These are phyloP conservation scores for Fusarium sp. DNA, from an alignment of 2,329 filamentous ascomycete species.

Conservation along the genomic window DNA sequence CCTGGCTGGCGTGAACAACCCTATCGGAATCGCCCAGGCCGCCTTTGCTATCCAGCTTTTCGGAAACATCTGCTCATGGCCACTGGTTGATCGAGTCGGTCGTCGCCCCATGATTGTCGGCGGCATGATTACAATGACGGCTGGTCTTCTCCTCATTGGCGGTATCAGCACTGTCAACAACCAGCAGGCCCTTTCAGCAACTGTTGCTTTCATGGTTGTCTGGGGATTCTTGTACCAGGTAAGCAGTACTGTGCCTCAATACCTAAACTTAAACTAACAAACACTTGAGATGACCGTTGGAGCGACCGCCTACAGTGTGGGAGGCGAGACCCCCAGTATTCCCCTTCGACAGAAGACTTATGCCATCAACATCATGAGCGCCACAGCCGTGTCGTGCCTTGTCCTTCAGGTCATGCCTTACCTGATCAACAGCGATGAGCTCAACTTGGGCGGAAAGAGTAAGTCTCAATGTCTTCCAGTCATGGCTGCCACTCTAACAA, in stretches of 20 bases:
- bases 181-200: slow-evolving; percentile 32
- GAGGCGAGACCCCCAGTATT: slow-evolving; percentile 43
- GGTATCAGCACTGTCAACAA: slow-evolving; percentile 42
- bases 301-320: slow-evolving; percentile 43
- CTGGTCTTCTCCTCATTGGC: slow-evolving; percentile 43
- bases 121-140: slow-evolving; percentile 39
- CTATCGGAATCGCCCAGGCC: background rate
- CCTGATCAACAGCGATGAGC: slow-evolving; percentile 40
- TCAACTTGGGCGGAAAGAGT: slow-evolving; percentile 46
- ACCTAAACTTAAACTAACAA: background rate
- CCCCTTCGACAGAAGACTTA: slow-evolving; percentile 46
- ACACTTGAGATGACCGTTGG: slow-evolving; percentile 36
- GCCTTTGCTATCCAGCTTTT: background rate
- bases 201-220: slow-evolving; percentile 42
- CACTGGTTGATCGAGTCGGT: background rate
- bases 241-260: background rate
- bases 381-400: slow-evolving; percentile 44
- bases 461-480: background rate
- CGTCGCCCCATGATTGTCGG: slow-evolving; percentile 3
- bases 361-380: slow-evolving; percentile 46
- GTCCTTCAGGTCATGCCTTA: slow-evolving; percentile 45
- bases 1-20: slow-evolving; percentile 2
- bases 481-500: background rate
- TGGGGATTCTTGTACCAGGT: slow-evolving; percentile 44
- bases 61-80: slow-evolving; percentile 9